A percentile compares a stretch with the other conserved stretches of the same genome.
Conservation (phyloP, 2,329 filamentous ascomycete species). For the Pyrenophora teres region DNA sequence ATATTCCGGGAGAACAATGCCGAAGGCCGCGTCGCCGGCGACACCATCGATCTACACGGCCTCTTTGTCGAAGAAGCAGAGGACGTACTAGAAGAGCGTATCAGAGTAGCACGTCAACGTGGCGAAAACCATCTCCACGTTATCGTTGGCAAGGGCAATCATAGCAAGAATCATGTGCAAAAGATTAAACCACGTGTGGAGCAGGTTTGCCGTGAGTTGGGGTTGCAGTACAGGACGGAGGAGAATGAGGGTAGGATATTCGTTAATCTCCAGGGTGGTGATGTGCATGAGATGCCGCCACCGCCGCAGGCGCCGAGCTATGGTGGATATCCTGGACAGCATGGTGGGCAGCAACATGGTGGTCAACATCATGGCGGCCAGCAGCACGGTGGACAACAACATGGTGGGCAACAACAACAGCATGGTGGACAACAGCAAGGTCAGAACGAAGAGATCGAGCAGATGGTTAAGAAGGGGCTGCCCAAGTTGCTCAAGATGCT, state of each 20-base stretch:
- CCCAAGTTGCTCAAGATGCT: slow-evolving; percentile 66
- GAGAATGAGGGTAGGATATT: slow-evolving; percentile 89
- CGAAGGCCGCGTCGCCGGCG: slow-evolving; percentile 70
- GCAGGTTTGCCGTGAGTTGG: slow-evolving; percentile 79
- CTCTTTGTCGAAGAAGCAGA: slow-evolving; percentile 95
- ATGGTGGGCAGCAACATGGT: slow-evolving; percentile 42
- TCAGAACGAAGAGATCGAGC: slow-evolving; percentile 61
- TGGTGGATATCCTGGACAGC: slow-evolving; percentile 49
- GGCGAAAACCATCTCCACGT: slow-evolving; percentile 87
- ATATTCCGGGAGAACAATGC: slow-evolving; percentile 97
- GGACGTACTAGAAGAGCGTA: slow-evolving; percentile 83
- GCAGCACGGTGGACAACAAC: slow-evolving; percentile 41
- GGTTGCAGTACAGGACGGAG: slow-evolving; percentile 82
- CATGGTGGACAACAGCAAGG: slow-evolving; percentile 36
- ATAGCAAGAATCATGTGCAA: slow-evolving; percentile 79
- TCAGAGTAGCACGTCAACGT: slow-evolving; percentile 72
- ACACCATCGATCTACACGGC: slow-evolving; percentile 93
- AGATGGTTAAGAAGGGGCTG: slow-evolving; percentile 65
- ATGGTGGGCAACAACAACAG: slow-evolving; percentile 10
- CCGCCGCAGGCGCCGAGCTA: slow-evolving; percentile 47
- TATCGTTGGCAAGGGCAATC: slow-evolving; percentile 95
- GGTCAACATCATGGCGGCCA: slow-evolving; percentile 47
- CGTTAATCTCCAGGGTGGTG: slow-evolving; percentile 78
- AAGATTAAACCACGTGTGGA: slow-evolving; percentile 97
- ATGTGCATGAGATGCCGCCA: slow-evolving; percentile 50